Evolutionary conservation across 305 asterid species (phyloP), one percentile per base, ranked within the genome.

Genomic region (Euphrasia arctica): DNA sequence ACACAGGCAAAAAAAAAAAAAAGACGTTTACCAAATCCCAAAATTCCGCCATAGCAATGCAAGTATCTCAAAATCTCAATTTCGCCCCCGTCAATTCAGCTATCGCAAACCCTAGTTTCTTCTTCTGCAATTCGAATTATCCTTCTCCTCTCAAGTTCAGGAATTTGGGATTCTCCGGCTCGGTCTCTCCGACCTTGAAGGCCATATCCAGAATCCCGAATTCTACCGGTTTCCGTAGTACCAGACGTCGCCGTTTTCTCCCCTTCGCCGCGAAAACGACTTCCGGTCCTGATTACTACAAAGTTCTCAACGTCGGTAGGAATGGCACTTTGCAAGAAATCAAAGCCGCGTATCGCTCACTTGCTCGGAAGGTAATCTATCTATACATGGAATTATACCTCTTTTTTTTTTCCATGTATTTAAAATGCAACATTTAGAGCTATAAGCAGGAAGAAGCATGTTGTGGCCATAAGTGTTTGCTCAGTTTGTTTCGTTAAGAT

Each of bases 311-410:
- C 59, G 85, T 92, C 82, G 64, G 82, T 66, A 84, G 76, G 75
- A 87, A 81, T 79, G 97, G 97, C 50, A 74, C 88, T 73, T 68
- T 89, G 81, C 90, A 78, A 66, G 95, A 92, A 67, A 84, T 92
- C 69, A 92, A 92, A 74, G 76, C 97, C 9, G 77, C 97, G 66
- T 92, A 89, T 70, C 95, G 98, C 57, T 83, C 82, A 52, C 98
- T 92, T 68, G 98, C 98, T 73, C 87, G 96, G 65, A 83, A 87
- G 96, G 97, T 18, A 18, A 18, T 18, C 22, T 92, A 77, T 27
- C 5, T 14, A 49, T 60, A 13, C 54, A 32, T 54, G 14, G 9
- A 13, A 2, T 51, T 2, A 18, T 10, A 11, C 13, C 14, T 2
- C 22, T 25, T 9, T 18, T 39, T 22, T 22, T 34, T 18, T 47